Conservation (phyloP, 2,329 filamentous ascomycete genomes). For the Rugonectria rugulosa region DNA sequence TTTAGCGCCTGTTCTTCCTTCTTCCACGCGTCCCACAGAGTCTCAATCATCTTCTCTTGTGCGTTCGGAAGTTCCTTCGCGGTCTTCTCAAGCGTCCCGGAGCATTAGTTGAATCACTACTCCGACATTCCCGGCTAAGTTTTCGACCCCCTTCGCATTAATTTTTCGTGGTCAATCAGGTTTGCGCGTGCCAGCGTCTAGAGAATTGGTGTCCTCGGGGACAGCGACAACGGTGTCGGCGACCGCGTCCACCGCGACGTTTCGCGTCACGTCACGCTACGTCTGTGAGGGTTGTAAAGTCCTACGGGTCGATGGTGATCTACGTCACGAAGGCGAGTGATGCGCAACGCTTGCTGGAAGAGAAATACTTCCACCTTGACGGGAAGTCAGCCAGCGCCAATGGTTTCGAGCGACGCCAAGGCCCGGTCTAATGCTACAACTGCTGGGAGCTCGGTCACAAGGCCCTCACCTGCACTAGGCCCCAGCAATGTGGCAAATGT, state of each 20-base stretch:
- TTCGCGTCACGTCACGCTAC: conserved; percentile 2
- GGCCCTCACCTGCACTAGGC: conserved; percentile 17
- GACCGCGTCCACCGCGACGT: conserved; percentile 3
- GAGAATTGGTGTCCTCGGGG: conserved; percentile 1
- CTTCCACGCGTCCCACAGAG: not conserved
- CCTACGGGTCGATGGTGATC: too few relatives aligned
- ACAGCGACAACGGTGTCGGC: not conserved
- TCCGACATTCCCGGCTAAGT: conserved; percentile 3
- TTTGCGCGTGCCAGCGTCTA: not conserved
- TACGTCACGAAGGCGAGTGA: too few relatives aligned
- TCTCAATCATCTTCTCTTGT: not conserved
- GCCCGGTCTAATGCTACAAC: conserved; percentile 16
- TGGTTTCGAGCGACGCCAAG: too few relatives aligned
- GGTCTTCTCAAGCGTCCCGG: not conserved
- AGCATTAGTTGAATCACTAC: not conserved
- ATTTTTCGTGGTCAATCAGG: conserved; percentile 2
- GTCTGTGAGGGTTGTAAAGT: not conserved
- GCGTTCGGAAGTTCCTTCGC: conserved; percentile 2
- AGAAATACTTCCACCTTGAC: too few relatives aligned
- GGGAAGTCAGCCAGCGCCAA: too few relatives aligned
- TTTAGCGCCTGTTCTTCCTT: not conserved
- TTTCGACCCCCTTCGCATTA: conserved; percentile 1
- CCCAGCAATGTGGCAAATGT: conserved; percentile 9
- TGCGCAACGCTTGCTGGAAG: too few relatives aligned
- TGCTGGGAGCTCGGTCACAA: conserved; percentile 11